Conservation (phyloP, 805 yeast species). For the Metschnikowia peoriensis region DNA sequence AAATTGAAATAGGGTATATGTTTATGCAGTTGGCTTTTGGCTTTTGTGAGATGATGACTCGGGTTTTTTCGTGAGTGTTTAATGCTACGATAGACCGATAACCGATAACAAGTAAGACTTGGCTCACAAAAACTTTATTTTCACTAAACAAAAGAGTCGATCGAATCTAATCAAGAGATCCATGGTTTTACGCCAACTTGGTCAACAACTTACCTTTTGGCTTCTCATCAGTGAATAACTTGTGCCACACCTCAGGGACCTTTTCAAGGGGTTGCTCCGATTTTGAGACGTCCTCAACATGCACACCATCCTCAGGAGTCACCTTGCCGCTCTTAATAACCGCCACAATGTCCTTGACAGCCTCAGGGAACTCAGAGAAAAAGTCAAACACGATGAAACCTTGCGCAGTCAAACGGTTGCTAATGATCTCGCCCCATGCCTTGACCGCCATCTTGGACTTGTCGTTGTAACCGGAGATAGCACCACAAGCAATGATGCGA, state of each 20-base stretch:
- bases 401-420: constrained; percentile 48
- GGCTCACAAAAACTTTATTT: too few relatives aligned
- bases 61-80: neutral
- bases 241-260: constrained; percentile 17
- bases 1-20: neutral
- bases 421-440: constrained; percentile 44
- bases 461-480: constrained; percentile 58
- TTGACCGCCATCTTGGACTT: constrained; percentile 32
- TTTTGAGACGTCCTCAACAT: constrained; percentile 41
- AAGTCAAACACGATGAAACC: constrained; percentile 56
- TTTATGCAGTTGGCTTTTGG: neutral
- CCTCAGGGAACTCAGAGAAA: constrained; percentile 35
- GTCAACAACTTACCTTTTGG: constrained; percentile 20
- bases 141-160: too few relatives aligned
- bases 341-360: constrained; percentile 30
- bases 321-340: constrained; percentile 44
- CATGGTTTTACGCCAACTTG: constrained; percentile 8
- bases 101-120: too few relatives aligned
- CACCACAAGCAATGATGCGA: constrained; percentile 58
- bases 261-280: constrained; percentile 21
- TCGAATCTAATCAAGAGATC: too few relatives aligned
- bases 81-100: too few relatives aligned
- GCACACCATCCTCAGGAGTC: constrained; percentile 31
- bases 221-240: constrained; percentile 20
- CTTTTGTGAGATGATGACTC: neutral